These are phyloP conservation scores for Noccaea bulbosa DNA, from an alignment of 345 rosid genomes.

Conservation along the genomic window DNA sequence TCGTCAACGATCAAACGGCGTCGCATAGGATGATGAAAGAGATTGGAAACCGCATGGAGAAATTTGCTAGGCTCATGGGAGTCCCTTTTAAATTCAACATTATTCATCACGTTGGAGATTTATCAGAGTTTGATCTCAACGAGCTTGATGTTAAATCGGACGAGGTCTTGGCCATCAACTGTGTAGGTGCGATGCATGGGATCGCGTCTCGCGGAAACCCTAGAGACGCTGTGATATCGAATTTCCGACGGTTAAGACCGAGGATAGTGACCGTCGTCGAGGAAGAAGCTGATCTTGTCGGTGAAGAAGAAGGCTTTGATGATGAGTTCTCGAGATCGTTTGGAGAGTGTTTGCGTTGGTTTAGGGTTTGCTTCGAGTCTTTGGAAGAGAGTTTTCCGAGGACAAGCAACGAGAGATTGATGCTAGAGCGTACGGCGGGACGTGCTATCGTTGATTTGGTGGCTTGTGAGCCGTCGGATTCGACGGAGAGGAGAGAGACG, in stretches of 20 bases:
- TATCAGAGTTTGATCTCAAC: slow-evolving; percentile 62
- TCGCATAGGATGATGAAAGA: slow-evolving; percentile 84
- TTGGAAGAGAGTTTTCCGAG: slow-evolving; percentile 75
- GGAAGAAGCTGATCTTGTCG: slow-evolving; percentile 85
- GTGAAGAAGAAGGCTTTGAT: slow-evolving; percentile 57
- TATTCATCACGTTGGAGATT: slow-evolving; percentile 73
- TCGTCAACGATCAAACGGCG: slow-evolving; percentile 43
- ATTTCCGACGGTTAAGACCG: slow-evolving; percentile 65
- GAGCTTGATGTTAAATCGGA: slow-evolving; percentile 61
- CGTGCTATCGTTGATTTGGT: slow-evolving; percentile 78
- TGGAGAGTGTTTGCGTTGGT: slow-evolving; percentile 77
- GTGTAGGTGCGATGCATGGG: slow-evolving; percentile 68
- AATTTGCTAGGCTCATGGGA: slow-evolving; percentile 96
- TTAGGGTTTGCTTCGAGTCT: slow-evolving; percentile 90
- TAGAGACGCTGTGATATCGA: slow-evolving; percentile 68
- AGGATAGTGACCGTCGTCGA: slow-evolving; percentile 78
- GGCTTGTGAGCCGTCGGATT: slow-evolving; percentile 68
- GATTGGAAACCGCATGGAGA: slow-evolving; percentile 87
- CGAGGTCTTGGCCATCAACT: slow-evolving; percentile 85
- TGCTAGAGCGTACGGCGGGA: slow-evolving; percentile 84
- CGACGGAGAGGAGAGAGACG: slow-evolving; percentile 77
- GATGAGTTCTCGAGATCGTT: slow-evolving; percentile 70
- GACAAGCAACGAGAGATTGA: slow-evolving; percentile 83
- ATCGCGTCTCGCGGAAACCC: slow-evolving; percentile 54
- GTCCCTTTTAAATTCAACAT: slow-evolving; percentile 92